phyloP scores from a whole-genome alignment of 2,329 filamentous ascomycete genomes.

The Akanthomyces lecanii region DNA sequence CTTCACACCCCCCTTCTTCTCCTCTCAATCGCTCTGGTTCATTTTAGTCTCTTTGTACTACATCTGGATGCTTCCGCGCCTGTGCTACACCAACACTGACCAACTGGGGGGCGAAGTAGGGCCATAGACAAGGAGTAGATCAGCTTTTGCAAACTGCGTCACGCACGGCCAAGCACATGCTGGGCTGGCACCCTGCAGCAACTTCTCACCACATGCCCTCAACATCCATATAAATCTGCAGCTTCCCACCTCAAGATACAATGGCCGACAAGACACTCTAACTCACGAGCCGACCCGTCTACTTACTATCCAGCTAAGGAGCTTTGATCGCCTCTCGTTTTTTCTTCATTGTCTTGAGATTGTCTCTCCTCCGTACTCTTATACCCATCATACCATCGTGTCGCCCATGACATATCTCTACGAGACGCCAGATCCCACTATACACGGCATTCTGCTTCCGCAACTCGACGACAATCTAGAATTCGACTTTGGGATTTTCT shows the following conservation, averaged over 20 bases:
- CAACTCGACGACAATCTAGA: neutral
- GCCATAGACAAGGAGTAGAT: neutral
- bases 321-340: neutral
- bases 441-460: constrained; percentile 9
- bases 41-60: neutral
- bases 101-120: neutral
- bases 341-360: neutral
- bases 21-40: neutral
- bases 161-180: neutral
- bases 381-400: neutral
- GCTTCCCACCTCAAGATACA: neutral
- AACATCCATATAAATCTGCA: constrained; percentile 9
- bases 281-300: neutral
- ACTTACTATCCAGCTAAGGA: neutral
- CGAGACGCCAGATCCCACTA: constrained; percentile 6
- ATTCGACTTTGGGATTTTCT: constrained; percentile 12
- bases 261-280: neutral
- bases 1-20: neutral
- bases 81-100: neutral
- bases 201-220: neutral
- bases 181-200: neutral
- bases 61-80: neutral
- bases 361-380: neutral
- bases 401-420: constrained; percentile 14
- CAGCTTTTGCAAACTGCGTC: neutral